Conservation (phyloP, 1,284 basidiomycete species). For the Papiliotrema flavescens region DNA sequence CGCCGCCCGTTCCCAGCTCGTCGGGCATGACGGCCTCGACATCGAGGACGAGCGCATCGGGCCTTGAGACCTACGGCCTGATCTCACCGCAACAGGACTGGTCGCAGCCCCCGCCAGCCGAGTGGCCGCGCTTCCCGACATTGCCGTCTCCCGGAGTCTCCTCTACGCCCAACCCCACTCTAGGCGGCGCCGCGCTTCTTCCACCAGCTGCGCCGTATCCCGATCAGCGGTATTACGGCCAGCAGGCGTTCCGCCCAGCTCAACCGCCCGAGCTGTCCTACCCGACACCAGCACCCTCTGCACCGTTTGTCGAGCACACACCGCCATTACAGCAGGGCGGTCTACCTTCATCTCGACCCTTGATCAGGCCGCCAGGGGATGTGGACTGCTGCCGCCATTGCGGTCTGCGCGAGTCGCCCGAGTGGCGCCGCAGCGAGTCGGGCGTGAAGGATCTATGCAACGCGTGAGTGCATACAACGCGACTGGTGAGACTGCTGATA, state of each 20-base stretch:
- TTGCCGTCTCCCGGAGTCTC: too few species aligned
- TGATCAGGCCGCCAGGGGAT: slow-evolving; percentile 60
- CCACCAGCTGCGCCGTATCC: too few species aligned
- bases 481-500: not conserved
- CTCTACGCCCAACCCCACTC: too few species aligned
- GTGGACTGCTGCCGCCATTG: slow-evolving; percentile 75
- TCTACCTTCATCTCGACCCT: slow-evolving; percentile 11
- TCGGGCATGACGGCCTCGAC: not conserved
- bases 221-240: too few species aligned
- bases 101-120: not conserved
- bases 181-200: too few species aligned
- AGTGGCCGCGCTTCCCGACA: not conserved
- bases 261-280: not conserved
- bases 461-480: slow-evolving; percentile 61
- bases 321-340: not conserved
- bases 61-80: not conserved
- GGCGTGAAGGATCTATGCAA: slow-evolving; percentile 91
- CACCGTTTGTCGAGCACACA: too few species aligned
- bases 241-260: too few species aligned
- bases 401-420: slow-evolving; percentile 77
- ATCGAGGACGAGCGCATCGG: not conserved
- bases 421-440: slow-evolving; percentile 81
- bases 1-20: not conserved
- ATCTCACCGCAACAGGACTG: slow-evolving; percentile 7
- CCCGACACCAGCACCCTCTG: not conserved